Conservation (phyloP, 345 rosid genomes). For the Salix dunnii region DNA sequence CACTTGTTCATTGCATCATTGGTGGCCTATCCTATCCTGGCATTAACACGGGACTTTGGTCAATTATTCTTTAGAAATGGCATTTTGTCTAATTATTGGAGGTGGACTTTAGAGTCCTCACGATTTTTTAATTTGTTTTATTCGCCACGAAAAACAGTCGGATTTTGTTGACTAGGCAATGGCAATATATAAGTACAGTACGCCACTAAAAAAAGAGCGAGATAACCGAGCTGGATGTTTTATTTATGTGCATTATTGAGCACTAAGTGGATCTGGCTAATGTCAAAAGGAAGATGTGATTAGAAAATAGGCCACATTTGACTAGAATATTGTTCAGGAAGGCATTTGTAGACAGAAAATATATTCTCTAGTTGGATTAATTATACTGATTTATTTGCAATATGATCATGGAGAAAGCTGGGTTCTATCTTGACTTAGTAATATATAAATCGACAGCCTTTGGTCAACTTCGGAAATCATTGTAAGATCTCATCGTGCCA, state of each 20-base stretch:
- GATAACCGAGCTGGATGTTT: background rate
- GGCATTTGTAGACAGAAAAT: background rate
- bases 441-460: too few species aligned
- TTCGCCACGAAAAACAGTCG: background rate
- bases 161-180: background rate
- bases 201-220: background rate
- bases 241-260: slow-evolving; percentile 10
- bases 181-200: too few species aligned
- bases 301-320: background rate
- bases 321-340: background rate
- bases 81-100: background rate
- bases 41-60: too few species aligned
- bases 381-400: background rate
- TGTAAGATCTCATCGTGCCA: too few species aligned
- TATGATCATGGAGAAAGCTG: background rate
- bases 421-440: background rate
- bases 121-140: background rate
- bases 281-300: slow-evolving; percentile 6
- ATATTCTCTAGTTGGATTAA: background rate
- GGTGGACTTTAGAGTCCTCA: background rate
- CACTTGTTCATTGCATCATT: too few species aligned
- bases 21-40: too few species aligned
- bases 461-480: too few species aligned
- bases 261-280: background rate
- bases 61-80: background rate